A percentile compares a stretch with the other conserved stretches of the same genome.
Conservation (phyloP, 495 filamentous ascomycete genomes). For the Talaromyces trachyspermus region DNA sequence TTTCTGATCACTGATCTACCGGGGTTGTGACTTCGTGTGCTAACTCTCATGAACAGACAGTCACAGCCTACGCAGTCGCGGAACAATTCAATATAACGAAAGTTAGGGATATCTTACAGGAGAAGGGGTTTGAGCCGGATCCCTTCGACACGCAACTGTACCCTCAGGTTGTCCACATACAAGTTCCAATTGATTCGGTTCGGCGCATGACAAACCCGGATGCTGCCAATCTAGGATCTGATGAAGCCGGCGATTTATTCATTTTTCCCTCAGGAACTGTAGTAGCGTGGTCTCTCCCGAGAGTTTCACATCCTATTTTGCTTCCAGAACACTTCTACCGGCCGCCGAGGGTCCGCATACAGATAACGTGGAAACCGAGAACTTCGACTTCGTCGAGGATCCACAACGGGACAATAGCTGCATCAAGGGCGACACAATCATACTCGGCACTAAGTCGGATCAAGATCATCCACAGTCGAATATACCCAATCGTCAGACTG, state of each 20-base stretch:
- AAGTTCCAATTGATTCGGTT: conserved; percentile 48
- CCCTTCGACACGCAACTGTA: conserved; percentile 54
- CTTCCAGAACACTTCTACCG: conserved; percentile 60
- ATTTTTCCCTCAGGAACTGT: conserved; percentile 97
- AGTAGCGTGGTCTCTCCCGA: conserved; percentile 78
- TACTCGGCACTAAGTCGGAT: conserved; percentile 65
- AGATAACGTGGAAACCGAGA: conserved; percentile 69
- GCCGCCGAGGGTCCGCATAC: conserved; percentile 71
- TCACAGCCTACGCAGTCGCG: conserved; percentile 78
- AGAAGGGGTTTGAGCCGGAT: conserved; percentile 60
- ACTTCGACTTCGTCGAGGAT: conserved; percentile 82
- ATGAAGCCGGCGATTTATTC: conserved; percentile 79
- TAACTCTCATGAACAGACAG: conserved; percentile 41
- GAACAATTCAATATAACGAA: conserved; percentile 76
- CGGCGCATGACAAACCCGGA: conserved; percentile 44
- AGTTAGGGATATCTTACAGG: conserved; percentile 61
- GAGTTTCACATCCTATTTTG: conserved; percentile 61
- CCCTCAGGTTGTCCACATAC: conserved; percentile 60
- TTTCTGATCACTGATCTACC: conserved; percentile 9
- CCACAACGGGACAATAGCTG: conserved; percentile 62
- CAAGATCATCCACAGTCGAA: conserved; percentile 10
- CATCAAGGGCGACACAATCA: conserved; percentile 83
- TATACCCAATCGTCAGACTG: conserved; percentile 27
- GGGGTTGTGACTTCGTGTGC: conserved; percentile 3
- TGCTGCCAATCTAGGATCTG: conserved; percentile 47